Conservation (phyloP, 805 yeast species). For the Saturnispora saitoi region DNA sequence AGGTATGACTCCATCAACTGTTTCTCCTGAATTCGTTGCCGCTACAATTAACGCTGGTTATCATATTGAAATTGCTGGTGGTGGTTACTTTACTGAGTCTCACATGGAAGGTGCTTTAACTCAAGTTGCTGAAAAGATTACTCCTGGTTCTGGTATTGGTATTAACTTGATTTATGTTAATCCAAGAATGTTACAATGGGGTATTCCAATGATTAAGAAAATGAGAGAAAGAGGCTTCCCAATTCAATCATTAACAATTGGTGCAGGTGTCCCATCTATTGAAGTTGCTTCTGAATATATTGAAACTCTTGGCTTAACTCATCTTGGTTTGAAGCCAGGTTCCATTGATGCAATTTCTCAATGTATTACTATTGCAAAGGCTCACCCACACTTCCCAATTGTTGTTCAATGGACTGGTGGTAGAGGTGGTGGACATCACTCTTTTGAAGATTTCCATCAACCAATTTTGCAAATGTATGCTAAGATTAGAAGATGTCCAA, state of each 20-base stretch:
- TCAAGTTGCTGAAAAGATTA: constrained; percentile 55
- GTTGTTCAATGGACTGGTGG: constrained; percentile 99
- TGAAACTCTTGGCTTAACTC: constrained; percentile 83
- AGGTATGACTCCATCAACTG: constrained; percentile 99
- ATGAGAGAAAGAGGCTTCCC: constrained; percentile 91
- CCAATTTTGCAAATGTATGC: constrained; percentile 95
- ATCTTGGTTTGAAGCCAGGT: constrained; percentile 96
- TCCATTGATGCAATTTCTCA: constrained; percentile 86
- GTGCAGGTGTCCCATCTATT: constrained; percentile 98
- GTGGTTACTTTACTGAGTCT: constrained; percentile 82
- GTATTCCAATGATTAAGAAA: constrained; percentile 87
- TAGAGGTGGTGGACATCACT: constrained; percentile 99
- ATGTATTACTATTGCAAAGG: constrained; percentile 83
- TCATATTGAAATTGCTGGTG: constrained; percentile 97
- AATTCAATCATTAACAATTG: constrained; percentile 89
- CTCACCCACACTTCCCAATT: constrained; percentile 94
- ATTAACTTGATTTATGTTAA: constrained; percentile 90
- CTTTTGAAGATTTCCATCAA: constrained; percentile 98
- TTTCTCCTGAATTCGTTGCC: constrained; percentile 86
- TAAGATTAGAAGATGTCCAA: constrained; percentile 82
- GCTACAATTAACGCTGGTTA: constrained; percentile 95
- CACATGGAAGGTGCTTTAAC: constrained; percentile 70
- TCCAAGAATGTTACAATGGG: constrained; percentile 98
- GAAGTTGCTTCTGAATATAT: constrained; percentile 97
- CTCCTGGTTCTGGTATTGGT: constrained; percentile 86